Base-by-base conservation (phyloP, 768 basidiomycete genomes). In the Tremella mesenterica region DNA sequence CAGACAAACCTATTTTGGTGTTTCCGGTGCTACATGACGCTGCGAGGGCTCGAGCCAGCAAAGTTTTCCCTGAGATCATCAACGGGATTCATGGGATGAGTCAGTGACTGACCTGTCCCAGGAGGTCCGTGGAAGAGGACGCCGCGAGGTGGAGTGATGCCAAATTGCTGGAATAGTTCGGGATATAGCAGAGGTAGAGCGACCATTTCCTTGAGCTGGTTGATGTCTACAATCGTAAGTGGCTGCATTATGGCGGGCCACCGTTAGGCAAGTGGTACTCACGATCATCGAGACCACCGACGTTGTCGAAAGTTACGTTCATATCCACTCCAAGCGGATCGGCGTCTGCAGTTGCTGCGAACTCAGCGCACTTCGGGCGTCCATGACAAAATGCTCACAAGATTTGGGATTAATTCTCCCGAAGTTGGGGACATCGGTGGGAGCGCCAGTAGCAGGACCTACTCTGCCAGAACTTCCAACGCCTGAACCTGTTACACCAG, bases 51-150 rank as follows among this genome's bases (percentile, higher is more conserved):
- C 95, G 79, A 0, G 95, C 95, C 14, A 99, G 76, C 0, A 99
- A 78, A 0, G 95, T 99, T 58, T 73, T 73, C 39, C 93, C 93
- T 0, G 92, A 95, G 25, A 28, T 6, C 2, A 36, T 47, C 38
- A 43, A 33, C 27, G 18, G 9, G 20, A 23, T 18, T 3, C 25
- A 18, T 9, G 8, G 4, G 44, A 13, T 16, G 16, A 26, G 29
- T 4, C 4, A 14, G 3, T n/a, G 9, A 52, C 74, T 92, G 92
- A 43, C 95, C 95, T 0, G 95, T 99, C n/a, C 95, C 95, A 0
- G 95, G 95, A 9, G 95, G 95, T 14, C 95, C 95, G 68, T 97
- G 93, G 75, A 99, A 95, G 20, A 99, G 76, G 0, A 99, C 95
- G 46, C 95, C 95, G 28, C 95, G 80, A 1, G 95, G 95, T 36